Base-by-base conservation (phyloP, 805 yeast species). In the Blastobotrys chiropterorum region DNA sequence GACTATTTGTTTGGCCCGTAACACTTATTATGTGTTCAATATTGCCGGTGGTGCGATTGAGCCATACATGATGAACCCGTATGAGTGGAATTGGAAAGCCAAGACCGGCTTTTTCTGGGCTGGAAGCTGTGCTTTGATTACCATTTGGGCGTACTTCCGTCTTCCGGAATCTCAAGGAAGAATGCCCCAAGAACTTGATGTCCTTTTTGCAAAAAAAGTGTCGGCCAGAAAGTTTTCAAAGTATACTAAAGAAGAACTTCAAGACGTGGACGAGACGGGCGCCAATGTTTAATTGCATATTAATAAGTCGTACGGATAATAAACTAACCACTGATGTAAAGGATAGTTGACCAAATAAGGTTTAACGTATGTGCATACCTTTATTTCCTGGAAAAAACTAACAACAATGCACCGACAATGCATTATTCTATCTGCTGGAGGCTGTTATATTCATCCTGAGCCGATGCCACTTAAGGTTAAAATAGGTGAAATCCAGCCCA, bases 121-220 rank as follows among this genome's bases (percentile, higher is more conserved):
- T 44, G 80, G 72, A 0, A 56, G 60, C 6, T 61, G 66, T 22
- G 39, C 67, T 3, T 2, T 62, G 3, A 58, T 67, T n/a, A 15
- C 73, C 6, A 56, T 66, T 41, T 78, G 80, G 79, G 66, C 71
- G 34, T 75, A 68, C 63, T 74, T 78, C 64, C 74, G 76, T 44
- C 68, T 80, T 48, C 86, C 87, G 8, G 87, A 82, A 62, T 77
- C 83, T 38, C 72, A 72, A 57, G 77, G 75, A 44, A 72, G 81
- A 63, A 78, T 85, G 0, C 80, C 71, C 60, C 82, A 80, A 44
- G 86, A 82, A 60, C 68, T 82, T 59, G 85, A 81, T 64, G 67
- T 68, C 48, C 66, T 81, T 64, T 82, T 80, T 66, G 71, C 51
- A 44, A 50, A 56, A 56, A 55, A 59, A 46, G 60, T 59, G 48